phyloP scores from a whole-genome alignment of 257 asterid genomes.

The Solanum virginianum region DNA sequence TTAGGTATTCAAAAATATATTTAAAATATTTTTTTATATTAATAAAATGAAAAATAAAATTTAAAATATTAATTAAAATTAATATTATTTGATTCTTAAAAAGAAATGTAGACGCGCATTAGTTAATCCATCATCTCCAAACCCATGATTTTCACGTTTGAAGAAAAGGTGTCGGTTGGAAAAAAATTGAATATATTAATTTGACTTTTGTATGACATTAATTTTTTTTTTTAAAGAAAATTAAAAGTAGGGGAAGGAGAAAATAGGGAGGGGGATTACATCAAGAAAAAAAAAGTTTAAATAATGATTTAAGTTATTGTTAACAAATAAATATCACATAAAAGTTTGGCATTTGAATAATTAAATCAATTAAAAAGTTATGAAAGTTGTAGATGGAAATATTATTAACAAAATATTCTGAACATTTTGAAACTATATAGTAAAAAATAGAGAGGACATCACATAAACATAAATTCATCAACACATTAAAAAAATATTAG shows the following conservation, averaged over 20 bases:
- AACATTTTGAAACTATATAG: background rate
- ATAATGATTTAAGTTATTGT: background rate
- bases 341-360: background rate
- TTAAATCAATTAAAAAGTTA: background rate
- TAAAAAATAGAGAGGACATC: background rate
- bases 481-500: no score
- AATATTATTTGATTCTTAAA: no score
- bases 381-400: background rate
- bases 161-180: background rate
- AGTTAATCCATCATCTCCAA: background rate
- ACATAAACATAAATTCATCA: background rate
- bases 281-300: background rate
- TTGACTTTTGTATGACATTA: background rate
- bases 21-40: no score
- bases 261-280: no score
- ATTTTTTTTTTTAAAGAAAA: no score
- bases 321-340: background rate
- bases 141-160: background rate
- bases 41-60: no score
- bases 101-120: no score
- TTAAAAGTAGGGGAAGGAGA: no score
- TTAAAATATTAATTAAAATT: no score
- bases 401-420: background rate
- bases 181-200: background rate
- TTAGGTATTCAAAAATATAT: no score